phyloP scores from a whole-genome alignment of 2,329 filamentous ascomycete species.

The Fusarium circinatum region DNA sequence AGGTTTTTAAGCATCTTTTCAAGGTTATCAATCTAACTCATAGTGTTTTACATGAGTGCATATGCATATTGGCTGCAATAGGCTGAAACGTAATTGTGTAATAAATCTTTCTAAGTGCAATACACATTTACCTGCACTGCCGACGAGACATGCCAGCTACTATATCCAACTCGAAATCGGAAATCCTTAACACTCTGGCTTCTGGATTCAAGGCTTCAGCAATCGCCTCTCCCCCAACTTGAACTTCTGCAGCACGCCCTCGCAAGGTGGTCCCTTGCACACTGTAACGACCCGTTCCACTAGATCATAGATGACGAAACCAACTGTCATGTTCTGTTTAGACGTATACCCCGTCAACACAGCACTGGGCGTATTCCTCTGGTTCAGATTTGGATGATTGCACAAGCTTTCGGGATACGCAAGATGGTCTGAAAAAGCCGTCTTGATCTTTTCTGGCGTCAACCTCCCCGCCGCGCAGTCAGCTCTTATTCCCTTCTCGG shows the following conservation, averaged over 20 bases:
- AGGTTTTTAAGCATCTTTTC: not conserved
- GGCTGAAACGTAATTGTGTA: accelerated
- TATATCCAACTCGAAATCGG: accelerated
- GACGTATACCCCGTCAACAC: not conserved
- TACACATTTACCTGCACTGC: accelerated
- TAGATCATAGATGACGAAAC: not conserved
- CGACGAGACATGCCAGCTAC: accelerated
- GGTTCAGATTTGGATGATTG: not conserved
- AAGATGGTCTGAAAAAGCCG: not conserved
- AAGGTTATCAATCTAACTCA: accelerated
- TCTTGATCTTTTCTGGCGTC: not conserved
- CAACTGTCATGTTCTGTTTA: not conserved
- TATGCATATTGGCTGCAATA: accelerated
- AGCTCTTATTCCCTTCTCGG: not conserved
- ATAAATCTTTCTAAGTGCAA: not conserved
- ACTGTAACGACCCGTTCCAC: not conserved
- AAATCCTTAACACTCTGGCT: accelerated
- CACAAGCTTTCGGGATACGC: not conserved
- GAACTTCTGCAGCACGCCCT: not conserved
- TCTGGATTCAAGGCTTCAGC: accelerated
- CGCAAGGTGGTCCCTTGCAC: not conserved
- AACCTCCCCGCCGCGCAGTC: not conserved
- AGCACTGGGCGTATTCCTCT: not conserved
- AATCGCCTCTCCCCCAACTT: accelerated
- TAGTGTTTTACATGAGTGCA: not conserved